A percentile compares a stretch with the other conserved stretches of the same genome.
These are phyloP conservation scores for Fusarium sp. DNA, from an alignment of 2,329 filamentous ascomycete genomes.

Conservation along the genomic window DNA sequence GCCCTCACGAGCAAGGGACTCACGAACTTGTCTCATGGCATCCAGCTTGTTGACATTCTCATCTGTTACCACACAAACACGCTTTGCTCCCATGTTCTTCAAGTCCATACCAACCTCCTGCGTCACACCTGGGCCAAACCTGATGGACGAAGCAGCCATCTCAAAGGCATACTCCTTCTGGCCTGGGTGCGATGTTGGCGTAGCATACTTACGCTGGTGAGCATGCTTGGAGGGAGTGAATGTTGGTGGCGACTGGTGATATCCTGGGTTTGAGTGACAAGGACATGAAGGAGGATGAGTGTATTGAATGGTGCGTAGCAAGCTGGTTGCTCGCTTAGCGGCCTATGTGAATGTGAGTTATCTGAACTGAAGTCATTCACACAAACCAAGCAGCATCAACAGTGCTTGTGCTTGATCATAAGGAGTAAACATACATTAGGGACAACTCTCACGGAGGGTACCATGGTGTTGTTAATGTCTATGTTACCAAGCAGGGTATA, in stretches of 20 bases:
- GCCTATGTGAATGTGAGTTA: constrained; percentile 52
- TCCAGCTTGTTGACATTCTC: constrained; percentile 81
- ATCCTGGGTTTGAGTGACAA: constrained; percentile 88
- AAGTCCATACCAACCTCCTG: constrained; percentile 99
- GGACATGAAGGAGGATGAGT: constrained; percentile 89
- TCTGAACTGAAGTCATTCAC: not conserved
- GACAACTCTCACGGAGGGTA: constrained; percentile 44
- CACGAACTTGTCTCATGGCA: constrained; percentile 88
- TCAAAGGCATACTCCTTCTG: constrained; percentile 98
- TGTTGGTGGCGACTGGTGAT: constrained; percentile 73
- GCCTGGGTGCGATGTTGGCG: constrained; percentile 68
- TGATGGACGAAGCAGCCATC: constrained; percentile 94
- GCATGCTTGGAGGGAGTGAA: constrained; percentile 60
- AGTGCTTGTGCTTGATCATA: not conserved
- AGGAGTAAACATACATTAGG: constrained; percentile 46
- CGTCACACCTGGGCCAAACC: constrained; percentile 92
- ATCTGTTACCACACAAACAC: constrained; percentile 93
- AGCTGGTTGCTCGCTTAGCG: constrained; percentile 72
- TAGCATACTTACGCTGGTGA: constrained; percentile 69
- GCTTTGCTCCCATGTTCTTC: constrained; percentile 86
- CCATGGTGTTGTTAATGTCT: constrained; percentile 36
- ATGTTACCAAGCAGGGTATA: constrained; percentile 3
- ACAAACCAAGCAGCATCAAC: not conserved
- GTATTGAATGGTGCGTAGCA: constrained; percentile 90
- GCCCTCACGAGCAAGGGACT: constrained; percentile 80